Evolutionary conservation across 441 rosid genomes (phyloP).

Genomic region (Biscutella laevigata): DNA sequence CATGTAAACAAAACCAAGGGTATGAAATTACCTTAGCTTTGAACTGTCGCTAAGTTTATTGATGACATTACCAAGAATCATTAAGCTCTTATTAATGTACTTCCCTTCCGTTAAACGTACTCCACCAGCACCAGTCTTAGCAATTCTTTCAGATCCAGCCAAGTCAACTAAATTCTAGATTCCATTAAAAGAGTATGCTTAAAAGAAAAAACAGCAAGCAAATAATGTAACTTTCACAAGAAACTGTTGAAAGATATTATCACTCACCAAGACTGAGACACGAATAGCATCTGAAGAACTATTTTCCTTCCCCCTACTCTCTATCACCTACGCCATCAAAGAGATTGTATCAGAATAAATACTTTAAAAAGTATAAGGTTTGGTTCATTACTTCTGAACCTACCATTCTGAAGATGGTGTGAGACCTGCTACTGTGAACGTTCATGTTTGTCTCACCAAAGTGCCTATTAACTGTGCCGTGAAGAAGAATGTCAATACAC

Average conservation of each 20-base stretch:
- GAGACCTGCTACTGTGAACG: slow-evolving; percentile 87
- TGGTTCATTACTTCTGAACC: not conserved
- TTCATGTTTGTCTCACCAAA: slow-evolving; percentile 98
- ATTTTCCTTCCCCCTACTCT: slow-evolving; percentile 64
- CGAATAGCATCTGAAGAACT: slow-evolving; percentile 61
- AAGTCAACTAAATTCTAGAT: slow-evolving; percentile 81
- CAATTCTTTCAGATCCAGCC: slow-evolving; percentile 85
- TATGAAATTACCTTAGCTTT: slow-evolving; percentile 55
- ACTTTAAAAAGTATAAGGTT: not conserved
- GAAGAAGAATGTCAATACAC: not conserved
- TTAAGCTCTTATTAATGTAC: slow-evolving; percentile 87
- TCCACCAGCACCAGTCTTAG: slow-evolving; percentile 86
- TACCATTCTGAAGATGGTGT: slow-evolving; percentile 95
- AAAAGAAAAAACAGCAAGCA: not conserved
- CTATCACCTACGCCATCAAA: slow-evolving; percentile 59
- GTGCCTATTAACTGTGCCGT: slow-evolving; percentile 59
- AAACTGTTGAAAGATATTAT: not conserved
- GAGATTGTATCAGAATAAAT: not conserved
- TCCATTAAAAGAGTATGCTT: slow-evolving; percentile 11
- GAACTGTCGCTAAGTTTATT: slow-evolving; percentile 76
- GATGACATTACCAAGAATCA: slow-evolving; percentile 90
- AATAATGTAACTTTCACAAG: not conserved
- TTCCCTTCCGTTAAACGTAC: slow-evolving; percentile 87
- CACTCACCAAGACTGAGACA: slow-evolving; percentile 75
- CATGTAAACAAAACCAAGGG: not conserved